Percentiles rank a stretch among this genome's conserved stretches.
phyloP scores from a whole-genome alignment of 768 basidiomycete species.

The Leccinum imitatum region DNA sequence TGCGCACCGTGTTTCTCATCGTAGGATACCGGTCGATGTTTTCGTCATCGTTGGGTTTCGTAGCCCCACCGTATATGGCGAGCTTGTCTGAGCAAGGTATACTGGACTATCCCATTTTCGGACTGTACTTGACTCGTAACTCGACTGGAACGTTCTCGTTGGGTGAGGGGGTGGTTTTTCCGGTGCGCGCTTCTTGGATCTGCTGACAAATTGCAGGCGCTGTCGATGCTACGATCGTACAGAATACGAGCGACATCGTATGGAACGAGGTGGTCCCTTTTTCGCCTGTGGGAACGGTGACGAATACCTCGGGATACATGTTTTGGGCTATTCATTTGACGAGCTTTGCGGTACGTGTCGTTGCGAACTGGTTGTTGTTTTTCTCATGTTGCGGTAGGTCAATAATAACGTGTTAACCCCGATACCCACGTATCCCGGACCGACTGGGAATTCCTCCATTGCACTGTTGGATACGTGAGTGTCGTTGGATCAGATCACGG shows the following conservation, averaged over 20 bases:
- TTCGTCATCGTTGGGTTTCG: not conserved
- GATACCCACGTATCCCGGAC: conserved; percentile 61
- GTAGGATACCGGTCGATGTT: conserved; percentile 12
- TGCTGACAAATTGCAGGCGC: conserved; percentile 52
- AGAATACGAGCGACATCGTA: conserved; percentile 54
- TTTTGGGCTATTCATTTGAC: conserved; percentile 71
- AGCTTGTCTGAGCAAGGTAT: conserved; percentile 60
- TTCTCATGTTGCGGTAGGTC: conserved; percentile 40
- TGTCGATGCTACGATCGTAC: conserved; percentile 67
- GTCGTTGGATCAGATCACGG: not conserved
- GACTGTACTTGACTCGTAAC: conserved; percentile 62
- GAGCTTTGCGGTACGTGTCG: conserved; percentile 46
- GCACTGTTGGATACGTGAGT: conserved; percentile 75
- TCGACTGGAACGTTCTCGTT: conserved; percentile 61
- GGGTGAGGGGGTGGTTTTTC: conserved; percentile 38
- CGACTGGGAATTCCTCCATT: conserved; percentile 54
- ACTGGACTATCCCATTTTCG: conserved; percentile 75
- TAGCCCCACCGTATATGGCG: conserved; percentile 70
- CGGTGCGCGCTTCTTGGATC: not conserved
- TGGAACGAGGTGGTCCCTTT: conserved; percentile 81
- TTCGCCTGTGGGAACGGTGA: conserved; percentile 56
- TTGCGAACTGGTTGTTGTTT: not conserved
- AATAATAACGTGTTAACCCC: conserved; percentile 54
- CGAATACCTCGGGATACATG: conserved; percentile 66
- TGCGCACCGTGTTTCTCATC: conserved; percentile 25